Conservation (phyloP, 345 rosid genomes). For the Litchi chinensis region DNA sequence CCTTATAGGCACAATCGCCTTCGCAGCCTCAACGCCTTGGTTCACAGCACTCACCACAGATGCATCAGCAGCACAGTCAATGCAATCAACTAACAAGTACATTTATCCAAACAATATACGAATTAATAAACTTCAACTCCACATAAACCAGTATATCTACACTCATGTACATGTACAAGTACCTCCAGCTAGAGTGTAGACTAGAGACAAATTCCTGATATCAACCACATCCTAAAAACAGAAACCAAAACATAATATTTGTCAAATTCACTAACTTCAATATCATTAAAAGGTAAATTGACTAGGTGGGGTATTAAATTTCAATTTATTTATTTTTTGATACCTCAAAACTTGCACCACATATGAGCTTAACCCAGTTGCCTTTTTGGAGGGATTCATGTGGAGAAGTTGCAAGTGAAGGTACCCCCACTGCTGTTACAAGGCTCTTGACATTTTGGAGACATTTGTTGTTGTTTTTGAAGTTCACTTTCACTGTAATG, state of each 20-base stretch:
- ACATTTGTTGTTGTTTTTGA: constrained; percentile 22
- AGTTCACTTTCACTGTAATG: constrained; percentile 23
- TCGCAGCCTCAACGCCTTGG: constrained; percentile 55
- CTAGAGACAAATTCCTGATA: constrained; percentile 62
- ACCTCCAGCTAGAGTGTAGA: constrained; percentile 73
- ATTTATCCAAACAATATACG: constrained; percentile 15
- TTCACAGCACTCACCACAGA: constrained; percentile 61
- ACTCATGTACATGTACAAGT: background rate
- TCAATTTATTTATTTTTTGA: background rate
- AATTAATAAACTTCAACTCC: background rate
- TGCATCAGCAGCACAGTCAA: constrained; percentile 68
- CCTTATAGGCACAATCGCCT: constrained; percentile 43
- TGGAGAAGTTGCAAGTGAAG: constrained; percentile 45
- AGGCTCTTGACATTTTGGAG: constrained; percentile 36
- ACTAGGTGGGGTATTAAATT: background rate
- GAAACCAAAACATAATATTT: background rate
- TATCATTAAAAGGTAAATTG: background rate
- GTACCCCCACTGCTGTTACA: constrained; percentile 34
- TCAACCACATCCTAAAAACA: constrained; percentile 53
- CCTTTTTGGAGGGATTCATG: constrained; percentile 50
- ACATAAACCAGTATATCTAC: background rate
- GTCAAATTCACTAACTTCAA: background rate
- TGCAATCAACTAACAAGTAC: constrained; percentile 57
- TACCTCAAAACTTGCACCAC: constrained; percentile 75
- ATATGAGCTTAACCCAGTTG: constrained; percentile 72